A percentile compares a stretch with the other conserved stretches of the same genome.
Evolutionary conservation across 2,329 filamentous ascomycete species (phyloP).

Genomic region (Rutstroemia sp.): DNA sequence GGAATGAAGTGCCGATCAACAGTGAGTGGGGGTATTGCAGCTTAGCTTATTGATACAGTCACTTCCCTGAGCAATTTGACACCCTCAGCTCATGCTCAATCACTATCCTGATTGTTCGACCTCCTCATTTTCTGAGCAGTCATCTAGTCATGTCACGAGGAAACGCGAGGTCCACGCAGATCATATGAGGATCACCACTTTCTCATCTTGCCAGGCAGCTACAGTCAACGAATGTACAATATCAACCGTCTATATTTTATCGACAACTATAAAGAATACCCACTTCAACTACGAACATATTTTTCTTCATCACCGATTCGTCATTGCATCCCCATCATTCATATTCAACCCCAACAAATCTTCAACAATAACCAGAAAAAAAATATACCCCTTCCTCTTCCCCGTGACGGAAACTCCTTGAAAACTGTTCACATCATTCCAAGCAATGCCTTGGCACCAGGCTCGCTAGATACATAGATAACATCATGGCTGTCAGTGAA

Average conservation of each 20-base stretch:
- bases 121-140: too few species aligned
- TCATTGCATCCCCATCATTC: neutral
- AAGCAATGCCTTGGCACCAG: constrained; percentile 71
- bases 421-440: constrained; percentile 12
- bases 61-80: too few species aligned
- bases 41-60: neutral
- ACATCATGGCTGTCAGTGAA: constrained; percentile 90
- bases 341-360: neutral
- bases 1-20: too few species aligned
- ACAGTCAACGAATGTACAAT: too few species aligned
- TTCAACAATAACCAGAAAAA: neutral
- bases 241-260: too few species aligned
- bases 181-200: too few species aligned
- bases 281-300: neutral
- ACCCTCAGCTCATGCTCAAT: too few species aligned
- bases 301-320: neutral
- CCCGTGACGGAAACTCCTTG: neutral
- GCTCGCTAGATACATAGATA: constrained; percentile 91
- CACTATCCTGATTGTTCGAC: too few species aligned
- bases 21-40: neutral
- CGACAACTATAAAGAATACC: neutral
- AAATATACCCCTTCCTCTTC: neutral
- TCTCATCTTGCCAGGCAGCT: too few species aligned
- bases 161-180: too few species aligned
- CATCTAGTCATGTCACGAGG: too few species aligned